phyloP scores from a whole-genome alignment of 371 early-diverging fungal species.

The Lichtheimia ornata region DNA sequence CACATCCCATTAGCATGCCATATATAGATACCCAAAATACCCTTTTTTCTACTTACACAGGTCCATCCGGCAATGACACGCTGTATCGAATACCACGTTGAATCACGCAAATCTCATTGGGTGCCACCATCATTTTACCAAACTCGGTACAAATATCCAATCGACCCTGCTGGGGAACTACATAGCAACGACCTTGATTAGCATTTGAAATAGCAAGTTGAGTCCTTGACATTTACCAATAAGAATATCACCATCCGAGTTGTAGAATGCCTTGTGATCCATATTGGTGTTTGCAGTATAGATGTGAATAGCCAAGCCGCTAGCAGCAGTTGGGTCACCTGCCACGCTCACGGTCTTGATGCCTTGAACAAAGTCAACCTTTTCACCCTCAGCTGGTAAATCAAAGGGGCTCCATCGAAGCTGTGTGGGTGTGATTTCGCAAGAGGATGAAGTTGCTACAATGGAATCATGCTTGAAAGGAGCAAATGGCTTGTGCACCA shows the following conservation, averaged over 20 bases:
- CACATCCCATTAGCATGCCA: background rate
- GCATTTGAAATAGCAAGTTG: background rate
- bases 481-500: constrained; percentile 78
- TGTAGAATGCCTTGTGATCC: constrained; percentile 80
- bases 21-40: background rate
- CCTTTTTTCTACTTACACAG: constrained; percentile 47
- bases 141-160: constrained; percentile 92
- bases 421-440: constrained; percentile 81
- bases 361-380: constrained; percentile 83
- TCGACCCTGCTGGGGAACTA: constrained; percentile 92
- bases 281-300: constrained; percentile 81
- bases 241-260: constrained; percentile 91
- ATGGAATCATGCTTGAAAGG: constrained; percentile 36
- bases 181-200: too few species aligned
- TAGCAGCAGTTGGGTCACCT: constrained; percentile 78
- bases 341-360: constrained; percentile 87
- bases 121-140: constrained; percentile 81
- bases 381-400: constrained; percentile 52
- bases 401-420: constrained; percentile 93
- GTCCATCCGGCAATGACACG: constrained; percentile 80
- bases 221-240: constrained; percentile 59
- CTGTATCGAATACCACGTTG: constrained; percentile 89
- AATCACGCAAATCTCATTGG: constrained; percentile 93
- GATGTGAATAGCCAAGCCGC: constrained; percentile 86
- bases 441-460: constrained; percentile 53